These are phyloP conservation scores for Calonectria ilicicola DNA, from an alignment of 2,329 filamentous ascomycete species.

Conservation along the genomic window DNA sequence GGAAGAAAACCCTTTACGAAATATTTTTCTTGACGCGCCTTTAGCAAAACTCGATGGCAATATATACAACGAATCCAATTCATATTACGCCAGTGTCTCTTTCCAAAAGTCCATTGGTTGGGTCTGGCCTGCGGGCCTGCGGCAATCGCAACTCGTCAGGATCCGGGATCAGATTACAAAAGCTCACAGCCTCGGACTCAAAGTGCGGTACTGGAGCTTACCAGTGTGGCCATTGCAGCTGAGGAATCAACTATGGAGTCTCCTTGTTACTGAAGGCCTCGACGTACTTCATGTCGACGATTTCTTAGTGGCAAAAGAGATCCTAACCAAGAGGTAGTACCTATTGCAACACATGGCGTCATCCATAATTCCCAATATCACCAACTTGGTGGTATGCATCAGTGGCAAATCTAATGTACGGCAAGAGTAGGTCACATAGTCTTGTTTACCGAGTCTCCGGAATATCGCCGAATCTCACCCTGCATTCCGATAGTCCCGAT, in stretches of 20 bases:
- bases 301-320: slow-evolving; percentile 52
- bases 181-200: slow-evolving; percentile 66
- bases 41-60: slow-evolving; percentile 55
- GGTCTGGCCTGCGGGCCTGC: slow-evolving; percentile 59
- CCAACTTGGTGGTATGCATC: not conserved
- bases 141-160: slow-evolving; percentile 54
- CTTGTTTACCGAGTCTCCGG: slow-evolving; percentile 42
- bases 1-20: slow-evolving; percentile 51
- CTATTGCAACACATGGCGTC: not conserved
- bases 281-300: slow-evolving; percentile 74
- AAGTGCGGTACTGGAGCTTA: slow-evolving; percentile 70
- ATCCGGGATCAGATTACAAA: slow-evolving; percentile 59
- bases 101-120: slow-evolving; percentile 67
- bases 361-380: not conserved
- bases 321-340: slow-evolving; percentile 19
- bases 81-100: slow-evolving; percentile 73
- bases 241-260: slow-evolving; percentile 68
- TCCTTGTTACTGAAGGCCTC: slow-evolving; percentile 66
- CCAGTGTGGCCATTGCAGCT: slow-evolving; percentile 67
- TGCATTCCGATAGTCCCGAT: slow-evolving; percentile 15
- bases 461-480: slow-evolving; percentile 40
- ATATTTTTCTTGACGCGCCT: slow-evolving; percentile 77
- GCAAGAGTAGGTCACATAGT: slow-evolving; percentile 3
- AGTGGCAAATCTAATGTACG: not conserved
- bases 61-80: slow-evolving; percentile 65